Evolutionary conservation across 129 eudicot species (phyloP).

Genomic region (Flaveria ramosissima): DNA sequence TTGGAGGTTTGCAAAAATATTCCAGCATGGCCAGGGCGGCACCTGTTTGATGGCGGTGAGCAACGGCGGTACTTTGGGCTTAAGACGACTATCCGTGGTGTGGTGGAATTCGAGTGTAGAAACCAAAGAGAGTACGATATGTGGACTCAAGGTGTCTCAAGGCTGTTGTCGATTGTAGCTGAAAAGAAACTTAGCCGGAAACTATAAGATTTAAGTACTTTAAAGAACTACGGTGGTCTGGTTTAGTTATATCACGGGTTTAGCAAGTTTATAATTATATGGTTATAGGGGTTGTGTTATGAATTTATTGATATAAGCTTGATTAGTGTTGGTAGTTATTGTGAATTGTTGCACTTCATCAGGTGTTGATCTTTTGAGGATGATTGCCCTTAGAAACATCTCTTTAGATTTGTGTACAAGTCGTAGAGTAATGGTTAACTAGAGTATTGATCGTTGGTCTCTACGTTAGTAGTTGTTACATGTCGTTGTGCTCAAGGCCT

Average conservation of each 20-base stretch:
- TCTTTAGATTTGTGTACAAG: not conserved
- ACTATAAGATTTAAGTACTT: not conserved
- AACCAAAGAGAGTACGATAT: slow-evolving; percentile 77
- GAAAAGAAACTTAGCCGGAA: slow-evolving; percentile 49
- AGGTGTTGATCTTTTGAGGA: slow-evolving; percentile 8
- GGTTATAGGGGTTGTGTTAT: slow-evolving; percentile 23
- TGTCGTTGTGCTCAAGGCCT: too few species aligned
- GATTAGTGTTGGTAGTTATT: slow-evolving; percentile 24
- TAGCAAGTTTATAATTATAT: slow-evolving; percentile 22
- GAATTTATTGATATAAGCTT: slow-evolving; percentile 17
- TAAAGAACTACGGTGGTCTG: slow-evolving; percentile 19
- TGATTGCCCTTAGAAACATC: not conserved
- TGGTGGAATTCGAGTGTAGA: slow-evolving; percentile 89
- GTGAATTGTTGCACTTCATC: not conserved
- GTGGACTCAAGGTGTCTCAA: slow-evolving; percentile 93
- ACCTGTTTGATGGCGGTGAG: slow-evolving; percentile 77
- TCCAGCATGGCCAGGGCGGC: slow-evolving; percentile 97
- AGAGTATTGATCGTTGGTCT: not conserved
- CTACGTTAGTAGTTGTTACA: too few species aligned
- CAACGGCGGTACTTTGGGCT: slow-evolving; percentile 90
- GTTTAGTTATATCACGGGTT: slow-evolving; percentile 15
- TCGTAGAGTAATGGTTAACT: too few species aligned
- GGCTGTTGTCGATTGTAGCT: slow-evolving; percentile 68
- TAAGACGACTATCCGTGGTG: slow-evolving; percentile 68
- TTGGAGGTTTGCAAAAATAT: slow-evolving; percentile 77